Evolutionary conservation across 2,329 filamentous ascomycete genomes (phyloP), one percentile per base, ranked within the genome.

Genomic region (Monilinia vaccinii-corymbosi): DNA sequence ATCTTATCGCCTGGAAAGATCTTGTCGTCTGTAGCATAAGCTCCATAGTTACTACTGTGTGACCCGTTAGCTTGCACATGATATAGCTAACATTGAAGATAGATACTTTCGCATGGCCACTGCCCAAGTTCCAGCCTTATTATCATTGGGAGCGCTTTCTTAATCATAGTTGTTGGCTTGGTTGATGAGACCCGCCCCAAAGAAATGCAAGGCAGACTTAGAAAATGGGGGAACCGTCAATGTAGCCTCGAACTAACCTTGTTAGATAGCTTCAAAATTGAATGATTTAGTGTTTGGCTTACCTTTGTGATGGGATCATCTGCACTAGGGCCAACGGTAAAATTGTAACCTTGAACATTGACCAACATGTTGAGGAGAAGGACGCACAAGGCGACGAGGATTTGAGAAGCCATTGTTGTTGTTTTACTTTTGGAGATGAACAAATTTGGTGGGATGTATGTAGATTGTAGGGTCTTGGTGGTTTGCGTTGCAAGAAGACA

Each of bases 101-200:
- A 18, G 25, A 13, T 44, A 53, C 51, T 32, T 25, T 7, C 10
- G 8, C 38, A 53, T 44, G 16, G 44, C 51, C 0, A 53, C 51
- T 53, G 44, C 38, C 64, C 64, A 66, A 23, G 61, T 49, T 16
- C 66, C 66, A 25, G 61, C 32, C 7, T 52, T 52, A n/a, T 63
- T 63, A 47, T 67, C 64, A 38, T 58, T 63, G 25, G 67, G 48
- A 16, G 63, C 63, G 32, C 59, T 66, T 42, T 67, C 65, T 34
- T 63, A 67, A 5, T 63, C 62, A 51, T 63, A 66, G 11, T 18
- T 42, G 14, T 44, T 56, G 18, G 47, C 47, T 23, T 62, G 52
- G 11, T 66, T 68, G 28, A 64, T 59, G 32, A 66, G 58, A 1
- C 65, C 66, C 11, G 64, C 62, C 62, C 62, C 64, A 2, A 67